Evolutionary conservation across 1,284 basidiomycete species (phyloP).

Genomic region (Gomphus bonarii): DNA sequence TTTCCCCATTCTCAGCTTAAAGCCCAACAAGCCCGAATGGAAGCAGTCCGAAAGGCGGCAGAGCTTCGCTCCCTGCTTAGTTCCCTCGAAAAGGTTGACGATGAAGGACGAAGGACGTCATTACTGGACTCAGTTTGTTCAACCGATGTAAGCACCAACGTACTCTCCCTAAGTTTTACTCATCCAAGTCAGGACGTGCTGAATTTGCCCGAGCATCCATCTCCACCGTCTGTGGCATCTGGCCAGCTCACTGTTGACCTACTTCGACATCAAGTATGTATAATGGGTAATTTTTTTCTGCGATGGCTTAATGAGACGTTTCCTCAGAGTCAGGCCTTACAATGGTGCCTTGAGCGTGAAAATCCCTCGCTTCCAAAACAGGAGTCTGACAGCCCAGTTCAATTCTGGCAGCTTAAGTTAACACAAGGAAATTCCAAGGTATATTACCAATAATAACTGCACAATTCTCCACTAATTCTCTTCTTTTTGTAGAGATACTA

Average conservation of each 20-base stretch:
- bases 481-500: constrained; percentile 6
- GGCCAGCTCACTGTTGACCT: constrained; percentile 63
- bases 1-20: constrained; percentile 32
- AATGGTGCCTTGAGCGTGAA: constrained; percentile 74
- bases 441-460: not conserved
- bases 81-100: constrained; percentile 64
- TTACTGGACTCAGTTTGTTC: constrained; percentile 55
- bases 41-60: constrained; percentile 30
- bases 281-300: constrained; percentile 14
- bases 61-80: constrained; percentile 58
- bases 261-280: constrained; percentile 64
- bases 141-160: constrained; percentile 15
- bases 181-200: constrained; percentile 45
- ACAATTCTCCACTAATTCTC: not conserved
- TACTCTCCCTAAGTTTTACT: not conserved
- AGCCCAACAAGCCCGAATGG: constrained; percentile 26
- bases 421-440: constrained; percentile 17
- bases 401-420: constrained; percentile 75
- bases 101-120: constrained; percentile 61
- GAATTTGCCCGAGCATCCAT: constrained; percentile 50
- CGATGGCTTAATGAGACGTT: constrained; percentile 1
- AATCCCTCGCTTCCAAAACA: constrained; percentile 60
- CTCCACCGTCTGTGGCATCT: constrained; percentile 54
- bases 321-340: constrained; percentile 57
- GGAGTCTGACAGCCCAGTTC: constrained; percentile 63